Base-by-base conservation (phyloP, 768 basidiomycete species). In the Leccinum longicurvipes region DNA sequence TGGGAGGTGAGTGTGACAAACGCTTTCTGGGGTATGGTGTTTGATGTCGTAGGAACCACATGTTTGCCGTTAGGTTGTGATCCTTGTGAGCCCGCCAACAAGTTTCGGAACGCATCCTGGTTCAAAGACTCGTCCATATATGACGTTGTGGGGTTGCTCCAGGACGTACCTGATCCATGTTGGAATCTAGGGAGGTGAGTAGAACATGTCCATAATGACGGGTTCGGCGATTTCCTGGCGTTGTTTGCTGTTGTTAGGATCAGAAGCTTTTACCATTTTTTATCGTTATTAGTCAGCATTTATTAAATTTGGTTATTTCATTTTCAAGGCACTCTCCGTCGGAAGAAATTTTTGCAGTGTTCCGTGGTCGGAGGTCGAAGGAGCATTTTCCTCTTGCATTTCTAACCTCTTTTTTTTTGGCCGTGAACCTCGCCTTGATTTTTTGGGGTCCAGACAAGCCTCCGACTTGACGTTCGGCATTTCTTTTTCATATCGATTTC, bases 51-150 rank as follows among this genome's bases (percentile, higher is more conserved):
- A 12, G 54, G 54, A 31, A 50, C 28, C 15, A 27, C 24, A 47
- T 41, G 56, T 47, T 58, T 59, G 24, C 21, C 14, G 25, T 44
- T 52, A 11, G 68, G 47, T 32, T 67, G 60, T 12, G 55, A 58
- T 17, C 60, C 47, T 19, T 70, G 70, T 12, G 74, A 73, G 11
- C 68, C 72, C 56, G 74, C 58, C 9, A 84, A 71, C 4, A 87
- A 72, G 28, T 70, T 72, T 47, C 86, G 73, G 65, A 87, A 87
- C 2, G 84, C 83, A 41, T 86, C 82, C 83, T 87, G 51, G 39
- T 25, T 27, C 51, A 28, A 27, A n/a, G 17, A 19, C 14, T 48
- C 51, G 9, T 64, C 15, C 47, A 47, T 27, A 2, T n/a, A 17
- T 17, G 10, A 32, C 10, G 8, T n/a, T 15, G 47, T 23, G 14